Evolutionary conservation across 2,329 filamentous ascomycete species (phyloP).

Genomic region (Fusarium sp.): DNA sequence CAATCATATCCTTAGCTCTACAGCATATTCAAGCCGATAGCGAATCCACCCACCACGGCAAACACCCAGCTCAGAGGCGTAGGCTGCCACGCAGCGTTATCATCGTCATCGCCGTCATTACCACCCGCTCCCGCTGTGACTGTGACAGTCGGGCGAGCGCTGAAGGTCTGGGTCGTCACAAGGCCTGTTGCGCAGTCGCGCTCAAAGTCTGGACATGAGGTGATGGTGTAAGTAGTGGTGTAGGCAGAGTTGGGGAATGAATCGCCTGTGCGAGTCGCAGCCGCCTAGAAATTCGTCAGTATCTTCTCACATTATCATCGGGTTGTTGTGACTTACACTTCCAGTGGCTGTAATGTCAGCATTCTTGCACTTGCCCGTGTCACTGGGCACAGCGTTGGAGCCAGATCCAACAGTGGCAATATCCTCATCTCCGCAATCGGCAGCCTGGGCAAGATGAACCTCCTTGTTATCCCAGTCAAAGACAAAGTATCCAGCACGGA

Average conservation of each 20-base stretch:
- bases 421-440: conserved; percentile 56
- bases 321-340: conserved; percentile 5
- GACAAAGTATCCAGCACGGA: conserved; percentile 61
- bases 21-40: conserved; percentile 45
- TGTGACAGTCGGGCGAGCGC: conserved; percentile 35
- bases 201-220: conserved; percentile 45
- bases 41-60: conserved; percentile 39
- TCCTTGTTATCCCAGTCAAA: conserved; percentile 61
- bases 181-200: conserved; percentile 44
- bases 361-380: conserved; percentile 55
- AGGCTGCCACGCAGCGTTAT: conserved; percentile 39
- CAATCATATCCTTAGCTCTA: conserved; percentile 28
- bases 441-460: conserved; percentile 59
- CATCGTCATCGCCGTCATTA: conserved; percentile 16
- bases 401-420: conserved; percentile 55
- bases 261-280: conserved; percentile 17
- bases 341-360: conserved; percentile 43
- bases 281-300: conserved; percentile 16
- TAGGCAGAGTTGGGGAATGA: conserved; percentile 37
- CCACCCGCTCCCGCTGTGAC: conserved; percentile 37
- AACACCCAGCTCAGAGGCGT: conserved; percentile 39
- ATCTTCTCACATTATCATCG: background rate
- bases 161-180: conserved; percentile 47
- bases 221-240: conserved; percentile 50
- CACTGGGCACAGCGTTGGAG: conserved; percentile 50